Percentiles rank a stretch among this genome's conserved stretches.
phyloP scores from a whole-genome alignment of 2,329 filamentous ascomycete species.

The Colletotrichum musae region DNA sequence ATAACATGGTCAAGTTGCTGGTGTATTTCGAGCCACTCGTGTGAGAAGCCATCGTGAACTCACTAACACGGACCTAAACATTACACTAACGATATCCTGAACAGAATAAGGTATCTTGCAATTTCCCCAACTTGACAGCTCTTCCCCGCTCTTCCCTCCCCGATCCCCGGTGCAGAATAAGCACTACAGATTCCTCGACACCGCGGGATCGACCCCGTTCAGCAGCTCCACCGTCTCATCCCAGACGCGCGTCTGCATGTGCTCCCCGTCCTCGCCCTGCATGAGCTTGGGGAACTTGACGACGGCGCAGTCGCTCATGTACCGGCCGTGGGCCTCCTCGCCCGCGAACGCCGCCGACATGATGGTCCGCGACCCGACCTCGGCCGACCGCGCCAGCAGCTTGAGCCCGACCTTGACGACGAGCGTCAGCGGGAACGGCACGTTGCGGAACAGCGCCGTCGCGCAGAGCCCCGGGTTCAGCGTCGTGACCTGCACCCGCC shows the following conservation, averaged over 20 bases:
- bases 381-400: conserved; percentile 53
- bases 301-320: conserved; percentile 53
- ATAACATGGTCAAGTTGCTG: too few relatives aligned
- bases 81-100: not conserved
- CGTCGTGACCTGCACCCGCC: conserved; percentile 55
- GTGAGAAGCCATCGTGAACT: not conserved
- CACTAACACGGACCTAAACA: not conserved
- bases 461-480: conserved; percentile 58
- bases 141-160: too few relatives aligned
- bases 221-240: conserved; percentile 59
- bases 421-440: conserved; percentile 48
- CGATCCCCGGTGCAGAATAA: too few relatives aligned
- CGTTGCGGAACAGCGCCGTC: conserved; percentile 55
- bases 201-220: conserved; percentile 58
- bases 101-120: conserved; percentile 19
- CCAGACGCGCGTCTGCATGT: conserved; percentile 55
- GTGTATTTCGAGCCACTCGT: too few relatives aligned
- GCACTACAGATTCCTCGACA: conserved; percentile 51
- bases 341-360: conserved; percentile 54
- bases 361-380: conserved; percentile 57
- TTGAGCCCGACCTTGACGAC: conserved; percentile 39
- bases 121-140: conserved; percentile 1
- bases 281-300: conserved; percentile 44
- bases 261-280: conserved; percentile 53
- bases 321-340: conserved; percentile 57